Base-by-base conservation (phyloP, 352 stramenopile species). In the Lagenidium giganteum region DNA sequence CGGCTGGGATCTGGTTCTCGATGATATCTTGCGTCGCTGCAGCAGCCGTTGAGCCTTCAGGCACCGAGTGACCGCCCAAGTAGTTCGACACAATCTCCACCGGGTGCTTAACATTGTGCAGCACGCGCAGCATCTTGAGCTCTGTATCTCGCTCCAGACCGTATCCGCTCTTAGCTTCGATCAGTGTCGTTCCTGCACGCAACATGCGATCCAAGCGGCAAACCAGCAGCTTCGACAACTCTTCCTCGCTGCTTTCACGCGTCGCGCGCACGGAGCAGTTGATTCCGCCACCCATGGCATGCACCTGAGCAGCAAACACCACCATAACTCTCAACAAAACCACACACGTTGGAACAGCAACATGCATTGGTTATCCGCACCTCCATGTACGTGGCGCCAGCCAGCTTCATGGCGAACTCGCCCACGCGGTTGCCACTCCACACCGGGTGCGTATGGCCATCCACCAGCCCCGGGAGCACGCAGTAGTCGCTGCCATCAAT, bases 371-470 rank as follows among this genome's bases (percentile, higher is more conserved):
- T 30, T 5, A 7, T 12, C 12, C 35, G 3, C 16, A 64, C 67
- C 23, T 92, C 73, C 81, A 93, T 90, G 61, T 93, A 93, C 6
- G 78, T 89, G 16, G 81, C 81, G 12, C 81, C 78, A 7, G 77
- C 75, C 21, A 93, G 64, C 66, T 93, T 93, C 77, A 93, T 89
- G 35, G 75, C 77, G 35, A 90, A 93, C 59, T 93, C 81, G 35
- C 81, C 68, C n/a, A 90, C 78, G 52, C 81, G 81, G 59, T 79
- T 89, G 47, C 81, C 81, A 37, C 73, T 85, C 73, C 75, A 93
- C 21, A 93, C 81, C 2, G 81, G 81, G 45, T 93, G 81, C 35
- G 81, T 93, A 47, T 93, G 81, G 33, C 70, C 77, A 39, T 93
- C 81, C 8, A 93, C 74, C 25, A 93, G 78, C 17, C 81, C 81